phyloP scores from a whole-genome alignment of 345 rosid genomes.

The Carallia brachiata region DNA sequence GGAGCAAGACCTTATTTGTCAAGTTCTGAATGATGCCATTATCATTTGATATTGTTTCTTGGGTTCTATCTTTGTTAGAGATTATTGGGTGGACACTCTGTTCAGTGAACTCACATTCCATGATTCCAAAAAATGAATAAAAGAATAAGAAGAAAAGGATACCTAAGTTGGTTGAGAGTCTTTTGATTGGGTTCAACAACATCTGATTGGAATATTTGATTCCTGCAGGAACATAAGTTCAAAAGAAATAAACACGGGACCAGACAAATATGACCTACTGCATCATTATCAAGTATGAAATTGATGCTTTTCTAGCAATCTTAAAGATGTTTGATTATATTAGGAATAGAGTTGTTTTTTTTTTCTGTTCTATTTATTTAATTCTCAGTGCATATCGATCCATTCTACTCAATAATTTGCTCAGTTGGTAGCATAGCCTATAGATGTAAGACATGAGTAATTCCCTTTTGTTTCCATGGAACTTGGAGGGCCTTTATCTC shows the following conservation, averaged over 20 bases:
- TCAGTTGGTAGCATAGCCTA: too few species aligned
- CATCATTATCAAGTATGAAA: slow-evolving; percentile 69
- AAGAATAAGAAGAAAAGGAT: slow-evolving; percentile 1
- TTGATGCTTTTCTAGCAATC: slow-evolving; percentile 27
- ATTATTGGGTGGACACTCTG: neutral
- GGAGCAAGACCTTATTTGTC: neutral
- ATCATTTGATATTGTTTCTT: neutral
- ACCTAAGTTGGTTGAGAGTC: slow-evolving; percentile 3
- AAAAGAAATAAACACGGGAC: slow-evolving; percentile 45
- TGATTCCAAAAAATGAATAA: neutral
- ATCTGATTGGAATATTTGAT: slow-evolving; percentile 66
- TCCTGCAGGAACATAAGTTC: slow-evolving; percentile 98
- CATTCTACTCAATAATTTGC: too few species aligned
- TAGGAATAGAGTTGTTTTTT: slow-evolving; percentile 3
- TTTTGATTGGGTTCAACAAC: slow-evolving; percentile 25
- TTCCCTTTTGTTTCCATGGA: neutral
- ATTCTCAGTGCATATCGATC: too few species aligned
- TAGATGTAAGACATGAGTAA: too few species aligned
- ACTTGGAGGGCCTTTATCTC: neutral
- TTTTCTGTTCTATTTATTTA: too few species aligned
- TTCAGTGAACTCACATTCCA: neutral
- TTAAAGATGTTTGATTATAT: slow-evolving; percentile 24
- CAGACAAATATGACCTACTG: slow-evolving; percentile 51
- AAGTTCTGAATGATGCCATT: neutral
- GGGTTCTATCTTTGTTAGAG: neutral